A percentile compares a stretch with the other conserved stretches of the same genome.
Conservation (phyloP, 2,329 filamentous ascomycete genomes). For the Ascosphaera acerosa region DNA sequence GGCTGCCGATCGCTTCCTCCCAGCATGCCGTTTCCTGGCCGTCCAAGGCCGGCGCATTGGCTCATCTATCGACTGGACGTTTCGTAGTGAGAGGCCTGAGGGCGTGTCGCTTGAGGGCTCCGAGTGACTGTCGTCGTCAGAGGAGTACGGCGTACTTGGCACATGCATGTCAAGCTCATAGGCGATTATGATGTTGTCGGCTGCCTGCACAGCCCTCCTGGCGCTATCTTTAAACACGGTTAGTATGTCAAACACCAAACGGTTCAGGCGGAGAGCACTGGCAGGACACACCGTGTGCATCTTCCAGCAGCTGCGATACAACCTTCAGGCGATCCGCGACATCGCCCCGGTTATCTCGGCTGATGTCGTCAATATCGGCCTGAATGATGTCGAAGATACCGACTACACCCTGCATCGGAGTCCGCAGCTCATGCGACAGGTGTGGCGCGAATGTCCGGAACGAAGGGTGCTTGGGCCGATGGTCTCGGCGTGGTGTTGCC, state of each 20-base stretch:
- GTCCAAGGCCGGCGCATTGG: slow-evolving; percentile 15
- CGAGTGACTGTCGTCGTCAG: slow-evolving; percentile 14
- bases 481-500: background rate
- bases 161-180: slow-evolving; percentile 53
- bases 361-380: slow-evolving; percentile 41
- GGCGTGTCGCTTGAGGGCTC: slow-evolving; percentile 13
- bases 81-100: slow-evolving; percentile 13
- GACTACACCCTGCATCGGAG: slow-evolving; percentile 51
- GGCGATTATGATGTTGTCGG: slow-evolving; percentile 50
- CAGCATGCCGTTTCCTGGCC: slow-evolving; percentile 7
- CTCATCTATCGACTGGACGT: background rate
- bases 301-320: background rate
- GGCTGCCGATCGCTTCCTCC: slow-evolving; percentile 16
- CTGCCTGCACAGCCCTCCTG: slow-evolving; percentile 43
- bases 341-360: background rate
- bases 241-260: background rate
- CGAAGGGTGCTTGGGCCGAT: slow-evolving; percentile 28
- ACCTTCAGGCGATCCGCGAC: background rate
- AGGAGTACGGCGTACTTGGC: slow-evolving; percentile 32
- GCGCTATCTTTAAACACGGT: slow-evolving; percentile 31
- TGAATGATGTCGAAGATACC: slow-evolving; percentile 58
- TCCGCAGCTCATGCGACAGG: slow-evolving; percentile 44
- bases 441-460: slow-evolving; percentile 47
- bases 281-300: background rate
- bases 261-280: background rate